phyloP scores from a whole-genome alignment of 371 early-diverging fungal genomes.

The Umbelopsis sp. region DNA sequence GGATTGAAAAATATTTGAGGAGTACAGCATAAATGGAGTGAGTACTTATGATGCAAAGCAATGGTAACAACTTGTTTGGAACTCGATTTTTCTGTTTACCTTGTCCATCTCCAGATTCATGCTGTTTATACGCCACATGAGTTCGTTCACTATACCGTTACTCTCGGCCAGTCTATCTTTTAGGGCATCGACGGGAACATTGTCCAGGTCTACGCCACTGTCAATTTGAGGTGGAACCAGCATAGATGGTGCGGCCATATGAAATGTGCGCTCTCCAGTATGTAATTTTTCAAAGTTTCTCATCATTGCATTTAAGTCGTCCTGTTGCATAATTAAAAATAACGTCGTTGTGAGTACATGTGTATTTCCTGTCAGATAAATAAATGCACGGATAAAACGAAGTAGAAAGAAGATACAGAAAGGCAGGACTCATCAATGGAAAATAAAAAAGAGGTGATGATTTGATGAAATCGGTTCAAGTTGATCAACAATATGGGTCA shows the following conservation, averaged over 20 bases:
- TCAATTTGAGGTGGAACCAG: background rate
- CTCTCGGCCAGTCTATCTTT: conserved; percentile 30
- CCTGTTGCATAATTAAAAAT: background rate
- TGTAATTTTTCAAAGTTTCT: conserved; percentile 10
- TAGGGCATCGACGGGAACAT: conserved; percentile 22
- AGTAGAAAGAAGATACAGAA: background rate
- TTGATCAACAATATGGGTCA: background rate
- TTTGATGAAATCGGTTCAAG: background rate
- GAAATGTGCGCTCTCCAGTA: conserved; percentile 5
- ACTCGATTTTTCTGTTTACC: conserved; percentile 20
- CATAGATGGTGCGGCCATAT: background rate
- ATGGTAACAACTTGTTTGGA: conserved; percentile 3
- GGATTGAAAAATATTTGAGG: background rate
- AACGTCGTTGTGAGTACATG: background rate
- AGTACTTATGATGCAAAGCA: background rate
- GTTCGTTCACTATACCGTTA: conserved; percentile 27
- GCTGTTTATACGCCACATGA: conserved; percentile 23
- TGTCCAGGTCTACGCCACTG: conserved; percentile 17
- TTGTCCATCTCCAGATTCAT: conserved; percentile 25
- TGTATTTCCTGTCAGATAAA: background rate
- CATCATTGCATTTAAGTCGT: conserved; percentile 7
- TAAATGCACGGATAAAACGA: background rate
- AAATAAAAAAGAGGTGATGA: background rate
- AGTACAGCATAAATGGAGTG: background rate
- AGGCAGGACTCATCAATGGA: background rate